These are phyloP conservation scores for Gynostemma pentaphyllum DNA, from an alignment of 306 rosid species.

Conservation along the genomic window DNA sequence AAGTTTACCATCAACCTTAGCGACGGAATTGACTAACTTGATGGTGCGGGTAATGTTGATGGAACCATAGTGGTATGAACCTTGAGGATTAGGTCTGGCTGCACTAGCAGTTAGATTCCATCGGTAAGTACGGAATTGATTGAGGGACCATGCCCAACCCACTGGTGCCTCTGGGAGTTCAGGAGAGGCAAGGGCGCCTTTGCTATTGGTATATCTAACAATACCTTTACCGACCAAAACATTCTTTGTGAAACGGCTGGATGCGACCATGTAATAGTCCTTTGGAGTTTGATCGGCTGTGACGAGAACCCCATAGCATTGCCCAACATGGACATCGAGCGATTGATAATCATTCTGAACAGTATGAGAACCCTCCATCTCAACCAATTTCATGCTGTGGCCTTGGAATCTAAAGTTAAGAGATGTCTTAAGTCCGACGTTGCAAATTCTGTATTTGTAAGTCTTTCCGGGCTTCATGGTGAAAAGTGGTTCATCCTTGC, in stretches of 20 bases:
- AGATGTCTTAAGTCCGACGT: constrained; percentile 47
- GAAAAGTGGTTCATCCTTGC: constrained; percentile 55
- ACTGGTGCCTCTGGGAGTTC: constrained; percentile 40
- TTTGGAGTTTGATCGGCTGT: constrained; percentile 48
- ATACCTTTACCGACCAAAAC: constrained; percentile 30
- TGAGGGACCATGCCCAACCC: constrained; percentile 87
- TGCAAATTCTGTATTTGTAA: constrained; percentile 67
- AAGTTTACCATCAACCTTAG: constrained; percentile 35
- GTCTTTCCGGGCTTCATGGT: constrained; percentile 59
- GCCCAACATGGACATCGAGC: constrained; percentile 61
- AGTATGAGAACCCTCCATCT: constrained; percentile 77
- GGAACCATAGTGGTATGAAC: constrained; percentile 63
- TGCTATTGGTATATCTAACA: constrained; percentile 35
- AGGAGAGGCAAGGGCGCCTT: constrained; percentile 39
- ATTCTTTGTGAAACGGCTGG: constrained; percentile 47
- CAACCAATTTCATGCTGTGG: constrained; percentile 52
- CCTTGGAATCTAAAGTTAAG: constrained; percentile 67
- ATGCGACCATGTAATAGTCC: constrained; percentile 62
- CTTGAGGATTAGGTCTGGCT: constrained; percentile 89
- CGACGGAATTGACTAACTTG: constrained; percentile 36
- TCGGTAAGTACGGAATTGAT: constrained; percentile 60
- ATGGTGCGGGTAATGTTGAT: constrained; percentile 62
- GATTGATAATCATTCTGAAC: constrained; percentile 59
- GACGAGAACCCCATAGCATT: constrained; percentile 52
- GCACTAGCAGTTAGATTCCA: constrained; percentile 88